Conservation (phyloP, 371 early-diverging fungal genomes). For the Blakeslea trispora region DNA sequence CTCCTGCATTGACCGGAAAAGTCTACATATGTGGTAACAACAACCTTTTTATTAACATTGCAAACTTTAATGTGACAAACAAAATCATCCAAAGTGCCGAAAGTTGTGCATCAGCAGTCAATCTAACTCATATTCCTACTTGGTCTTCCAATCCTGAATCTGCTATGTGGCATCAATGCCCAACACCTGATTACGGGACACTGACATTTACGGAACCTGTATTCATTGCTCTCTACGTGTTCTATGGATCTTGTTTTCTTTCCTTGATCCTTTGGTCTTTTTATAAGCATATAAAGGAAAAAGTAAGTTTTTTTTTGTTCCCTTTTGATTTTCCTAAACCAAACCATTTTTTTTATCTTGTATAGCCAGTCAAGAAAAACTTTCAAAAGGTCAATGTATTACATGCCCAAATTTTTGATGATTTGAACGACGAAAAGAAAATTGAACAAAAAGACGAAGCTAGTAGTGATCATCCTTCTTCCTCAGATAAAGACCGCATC, state of each 20-base stretch:
- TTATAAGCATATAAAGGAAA: conserved; percentile 54
- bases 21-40: conserved; percentile 32
- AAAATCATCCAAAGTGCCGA: conserved; percentile 41
- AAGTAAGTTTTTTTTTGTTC: conserved; percentile 5
- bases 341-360: no score
- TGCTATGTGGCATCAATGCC: conserved; percentile 55
- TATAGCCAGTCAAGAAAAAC: conserved; percentile 8
- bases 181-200: conserved; percentile 40
- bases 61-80: conserved; percentile 44
- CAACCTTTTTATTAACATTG: conserved; percentile 33
- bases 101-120: conserved; percentile 39
- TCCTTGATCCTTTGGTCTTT: conserved; percentile 54
- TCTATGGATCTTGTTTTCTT: conserved; percentile 59
- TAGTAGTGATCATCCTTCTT: conserved; percentile 6
- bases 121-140: conserved; percentile 33
- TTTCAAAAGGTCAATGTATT: conserved; percentile 15
- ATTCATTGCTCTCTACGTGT: conserved; percentile 49
- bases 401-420: conserved; percentile 10
- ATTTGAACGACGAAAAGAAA: conserved; percentile 5
- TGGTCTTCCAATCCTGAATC: conserved; percentile 49
- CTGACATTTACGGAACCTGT: conserved; percentile 39
- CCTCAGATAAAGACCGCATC: conserved; percentile 20
- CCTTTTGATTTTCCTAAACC: no score
- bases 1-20: conserved; percentile 28
- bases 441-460: not conserved